Conservation (phyloP, 306 rosid genomes). For the Ormosia emarginata region DNA sequence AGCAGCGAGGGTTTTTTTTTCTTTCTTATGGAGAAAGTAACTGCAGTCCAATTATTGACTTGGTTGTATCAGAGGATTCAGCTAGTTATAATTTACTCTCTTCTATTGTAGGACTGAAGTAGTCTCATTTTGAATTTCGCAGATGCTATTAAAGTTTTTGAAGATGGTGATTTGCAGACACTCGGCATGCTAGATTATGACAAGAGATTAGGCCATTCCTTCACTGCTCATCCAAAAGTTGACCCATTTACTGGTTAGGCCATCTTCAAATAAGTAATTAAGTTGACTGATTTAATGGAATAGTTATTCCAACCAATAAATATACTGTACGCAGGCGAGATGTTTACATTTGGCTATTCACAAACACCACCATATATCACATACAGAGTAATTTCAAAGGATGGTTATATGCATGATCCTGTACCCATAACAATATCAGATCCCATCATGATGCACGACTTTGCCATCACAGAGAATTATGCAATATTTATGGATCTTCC, state of each 20-base stretch:
- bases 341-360: constrained; percentile 95
- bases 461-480: constrained; percentile 87
- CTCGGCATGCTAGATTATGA: constrained; percentile 90
- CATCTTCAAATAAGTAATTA: constrained; percentile 23
- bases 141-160: constrained; percentile 90
- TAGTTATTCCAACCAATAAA: constrained; percentile 14
- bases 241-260: constrained; percentile 82
- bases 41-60: neutral
- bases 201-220: constrained; percentile 82
- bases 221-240: constrained; percentile 99
- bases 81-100: constrained; percentile 2
- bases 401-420: constrained; percentile 90
- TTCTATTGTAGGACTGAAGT: constrained; percentile 23
- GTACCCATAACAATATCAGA: constrained; percentile 82
- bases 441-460: constrained; percentile 96
- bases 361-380: constrained; percentile 82
- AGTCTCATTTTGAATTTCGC: constrained; percentile 22
- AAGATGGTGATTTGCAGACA: constrained; percentile 96
- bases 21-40: constrained; percentile 14
- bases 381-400: constrained; percentile 88
- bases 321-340: constrained; percentile 70
- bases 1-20: neutral
- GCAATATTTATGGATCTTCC: constrained; percentile 96
- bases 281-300: neutral
- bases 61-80: neutral